These are phyloP conservation scores for Epichloe festucae DNA, from an alignment of 2,329 filamentous ascomycete genomes.

Conservation along the genomic window DNA sequence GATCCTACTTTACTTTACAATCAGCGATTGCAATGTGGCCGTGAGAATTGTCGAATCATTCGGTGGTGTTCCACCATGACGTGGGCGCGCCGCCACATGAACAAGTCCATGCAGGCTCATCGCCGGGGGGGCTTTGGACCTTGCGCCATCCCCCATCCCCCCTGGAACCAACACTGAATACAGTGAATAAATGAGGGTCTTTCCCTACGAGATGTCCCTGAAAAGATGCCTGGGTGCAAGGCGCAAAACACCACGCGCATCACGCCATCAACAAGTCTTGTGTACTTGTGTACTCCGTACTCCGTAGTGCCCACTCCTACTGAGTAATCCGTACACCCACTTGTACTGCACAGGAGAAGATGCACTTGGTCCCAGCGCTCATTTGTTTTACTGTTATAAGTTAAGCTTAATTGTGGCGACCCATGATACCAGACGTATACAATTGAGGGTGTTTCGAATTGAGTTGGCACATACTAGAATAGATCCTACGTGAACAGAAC, in stretches of 20 bases:
- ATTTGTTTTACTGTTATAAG: background rate
- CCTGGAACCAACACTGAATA: background rate
- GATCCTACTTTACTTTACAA: background rate
- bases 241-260: background rate
- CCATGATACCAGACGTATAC: too few relatives aligned
- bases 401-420: background rate
- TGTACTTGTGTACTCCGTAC: too few relatives aligned
- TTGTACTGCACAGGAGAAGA: too few relatives aligned
- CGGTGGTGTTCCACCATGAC: background rate
- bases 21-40: background rate
- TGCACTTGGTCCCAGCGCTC: too few relatives aligned
- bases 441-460: too few relatives aligned
- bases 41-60: background rate
- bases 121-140: background rate
- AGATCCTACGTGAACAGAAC: too few relatives aligned
- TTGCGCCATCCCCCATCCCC: background rate
- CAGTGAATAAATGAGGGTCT: too few relatives aligned
- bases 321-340: too few relatives aligned
- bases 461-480: too few relatives aligned
- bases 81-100: background rate
- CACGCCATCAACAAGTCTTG: background rate
- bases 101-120: background rate
- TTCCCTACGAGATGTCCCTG: background rate
- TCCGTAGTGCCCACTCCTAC: background rate
- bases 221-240: background rate